Conservation (phyloP, 495 filamentous ascomycete genomes). For the Lichenothelia convexa region DNA sequence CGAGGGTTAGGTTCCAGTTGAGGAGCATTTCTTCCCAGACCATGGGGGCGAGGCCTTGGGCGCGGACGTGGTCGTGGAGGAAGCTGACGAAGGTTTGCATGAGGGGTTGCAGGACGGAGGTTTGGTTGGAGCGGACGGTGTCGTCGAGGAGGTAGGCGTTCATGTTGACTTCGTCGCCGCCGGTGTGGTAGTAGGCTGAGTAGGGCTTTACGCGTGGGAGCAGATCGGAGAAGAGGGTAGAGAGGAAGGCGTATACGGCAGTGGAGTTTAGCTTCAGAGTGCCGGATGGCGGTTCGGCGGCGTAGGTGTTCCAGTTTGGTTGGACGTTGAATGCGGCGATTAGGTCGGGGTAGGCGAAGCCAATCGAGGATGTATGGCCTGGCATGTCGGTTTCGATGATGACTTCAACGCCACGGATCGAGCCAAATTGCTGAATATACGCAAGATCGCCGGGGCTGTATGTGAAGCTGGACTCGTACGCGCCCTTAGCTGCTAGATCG, state of each 20-base stretch:
- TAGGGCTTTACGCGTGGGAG: constrained; percentile 51
- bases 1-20: constrained; percentile 52
- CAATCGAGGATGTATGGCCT: constrained; percentile 52
- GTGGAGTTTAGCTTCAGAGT: constrained; percentile 53
- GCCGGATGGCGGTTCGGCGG: constrained; percentile 59
- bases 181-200: constrained; percentile 59
- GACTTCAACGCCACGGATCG: constrained; percentile 48
- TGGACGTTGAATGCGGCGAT: constrained; percentile 51
- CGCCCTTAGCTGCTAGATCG: constrained; percentile 46
- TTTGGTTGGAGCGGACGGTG: constrained; percentile 42
- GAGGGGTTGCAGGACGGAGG: constrained; percentile 42
- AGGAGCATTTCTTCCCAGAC: constrained; percentile 74
- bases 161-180: constrained; percentile 64
- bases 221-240: constrained; percentile 49
- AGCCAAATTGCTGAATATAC: constrained; percentile 47
- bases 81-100: constrained; percentile 53
- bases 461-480: constrained; percentile 38
- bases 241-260: constrained; percentile 45
- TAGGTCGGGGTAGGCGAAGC: constrained; percentile 47
- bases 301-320: constrained; percentile 46
- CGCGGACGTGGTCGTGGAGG: constrained; percentile 38
- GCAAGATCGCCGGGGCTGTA: constrained; percentile 46
- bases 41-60: constrained; percentile 43
- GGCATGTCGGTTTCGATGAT: constrained; percentile 69
- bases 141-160: constrained; percentile 57